Conservation (phyloP, 2,329 filamentous ascomycete genomes). For the Aspergillus brasiliensis region DNA sequence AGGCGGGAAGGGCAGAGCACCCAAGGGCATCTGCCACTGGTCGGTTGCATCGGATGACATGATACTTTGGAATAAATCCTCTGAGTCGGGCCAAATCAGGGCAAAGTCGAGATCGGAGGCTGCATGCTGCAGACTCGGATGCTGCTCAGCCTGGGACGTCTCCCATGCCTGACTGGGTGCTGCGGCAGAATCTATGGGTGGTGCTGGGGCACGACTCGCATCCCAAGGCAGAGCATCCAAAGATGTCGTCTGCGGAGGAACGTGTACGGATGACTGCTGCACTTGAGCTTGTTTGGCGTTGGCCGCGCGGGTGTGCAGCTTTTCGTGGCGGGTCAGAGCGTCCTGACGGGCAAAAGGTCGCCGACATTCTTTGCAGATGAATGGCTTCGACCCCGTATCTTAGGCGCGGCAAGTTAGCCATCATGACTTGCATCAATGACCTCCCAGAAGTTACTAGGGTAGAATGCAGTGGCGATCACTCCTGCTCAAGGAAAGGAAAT, state of each 20-base stretch:
- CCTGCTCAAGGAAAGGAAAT: slow-evolving; percentile 4
- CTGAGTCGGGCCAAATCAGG: slow-evolving; percentile 50
- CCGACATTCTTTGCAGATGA: slow-evolving; percentile 43
- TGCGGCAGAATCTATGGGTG: slow-evolving; percentile 18
- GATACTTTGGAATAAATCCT: slow-evolving; percentile 48
- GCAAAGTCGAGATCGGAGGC: slow-evolving; percentile 42
- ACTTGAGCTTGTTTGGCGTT: slow-evolving; percentile 22
- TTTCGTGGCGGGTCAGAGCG: slow-evolving; percentile 49
- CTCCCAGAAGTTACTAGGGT: background rate
- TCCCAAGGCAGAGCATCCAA: slow-evolving; percentile 30
- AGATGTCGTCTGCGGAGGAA: slow-evolving; percentile 19
- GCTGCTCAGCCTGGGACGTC: slow-evolving; percentile 23
- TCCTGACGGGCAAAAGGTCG: slow-evolving; percentile 48
- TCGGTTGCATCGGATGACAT: slow-evolving; percentile 44
- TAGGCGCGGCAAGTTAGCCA: slow-evolving; percentile 22
- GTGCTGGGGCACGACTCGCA: slow-evolving; percentile 23
- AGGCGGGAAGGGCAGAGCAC: slow-evolving; percentile 43
- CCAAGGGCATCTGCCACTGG: slow-evolving; percentile 48
- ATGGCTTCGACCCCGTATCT: slow-evolving; percentile 48
- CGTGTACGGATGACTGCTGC: slow-evolving; percentile 10
- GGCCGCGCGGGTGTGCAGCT: slow-evolving; percentile 39
- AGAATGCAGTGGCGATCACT: slow-evolving; percentile 7
- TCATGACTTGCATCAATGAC: slow-evolving; percentile 1
- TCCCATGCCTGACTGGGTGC: slow-evolving; percentile 29
- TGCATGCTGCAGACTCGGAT: slow-evolving; percentile 26